Evolutionary conservation across 2,329 filamentous ascomycete species (phyloP).

Genomic region (Colletotrichum chrysophilum): DNA sequence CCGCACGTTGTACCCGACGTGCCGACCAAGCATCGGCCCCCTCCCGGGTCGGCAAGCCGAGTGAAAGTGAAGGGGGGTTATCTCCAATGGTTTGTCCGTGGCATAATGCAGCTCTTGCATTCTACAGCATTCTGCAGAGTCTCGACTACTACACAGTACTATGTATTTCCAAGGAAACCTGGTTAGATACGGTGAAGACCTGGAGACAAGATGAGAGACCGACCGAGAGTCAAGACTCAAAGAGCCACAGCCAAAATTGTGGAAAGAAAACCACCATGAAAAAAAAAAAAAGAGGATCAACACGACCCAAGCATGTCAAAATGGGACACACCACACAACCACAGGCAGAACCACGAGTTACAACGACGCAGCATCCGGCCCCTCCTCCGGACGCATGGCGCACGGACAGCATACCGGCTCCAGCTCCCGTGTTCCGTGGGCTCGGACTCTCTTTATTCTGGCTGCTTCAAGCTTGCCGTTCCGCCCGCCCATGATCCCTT

Average conservation of each 20-base stretch:
- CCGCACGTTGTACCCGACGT: neutral
- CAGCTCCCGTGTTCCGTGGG: conserved; percentile 15
- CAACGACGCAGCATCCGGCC: conserved; percentile 2
- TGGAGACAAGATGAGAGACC: neutral
- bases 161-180: neutral
- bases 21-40: neutral
- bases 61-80: neutral
- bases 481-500: neutral
- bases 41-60: neutral
- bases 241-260: neutral
- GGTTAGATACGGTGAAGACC: neutral
- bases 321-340: neutral
- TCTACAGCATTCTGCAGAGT: neutral
- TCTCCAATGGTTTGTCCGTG: neutral
- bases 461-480: neutral
- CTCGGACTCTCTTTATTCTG: conserved; percentile 6
- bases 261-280: neutral
- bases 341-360: neutral
- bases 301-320: neutral
- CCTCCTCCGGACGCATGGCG: conserved; percentile 11
- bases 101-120: neutral
- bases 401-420: conserved; percentile 9
- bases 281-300: neutral
- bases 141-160: too few species aligned
- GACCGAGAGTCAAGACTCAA: neutral